Percentiles rank a stretch among this genome's conserved stretches.
Conservation (phyloP, 2,329 filamentous ascomycete species). For the Colletotrichum abscissum region DNA sequence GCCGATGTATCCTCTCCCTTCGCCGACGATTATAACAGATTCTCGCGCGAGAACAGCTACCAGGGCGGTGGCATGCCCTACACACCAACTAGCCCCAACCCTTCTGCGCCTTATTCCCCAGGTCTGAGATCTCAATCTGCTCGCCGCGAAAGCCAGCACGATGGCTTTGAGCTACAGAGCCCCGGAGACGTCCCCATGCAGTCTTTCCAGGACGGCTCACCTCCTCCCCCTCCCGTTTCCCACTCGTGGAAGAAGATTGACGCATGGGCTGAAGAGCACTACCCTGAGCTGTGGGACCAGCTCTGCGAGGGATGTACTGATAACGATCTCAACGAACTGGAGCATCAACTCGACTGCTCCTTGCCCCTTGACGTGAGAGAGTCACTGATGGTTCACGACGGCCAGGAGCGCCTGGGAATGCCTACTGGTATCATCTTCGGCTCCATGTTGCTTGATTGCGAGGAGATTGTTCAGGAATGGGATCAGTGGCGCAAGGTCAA, state of each 20-base stretch:
- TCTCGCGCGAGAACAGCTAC: slow-evolving; percentile 61
- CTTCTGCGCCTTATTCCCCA: slow-evolving; percentile 84
- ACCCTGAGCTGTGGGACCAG: slow-evolving; percentile 93
- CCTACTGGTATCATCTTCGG: slow-evolving; percentile 95
- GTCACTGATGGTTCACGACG: slow-evolving; percentile 90
- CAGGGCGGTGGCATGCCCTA: slow-evolving; percentile 68
- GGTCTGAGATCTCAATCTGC: slow-evolving; percentile 85
- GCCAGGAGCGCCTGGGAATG: slow-evolving; percentile 92
- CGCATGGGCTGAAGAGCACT: slow-evolving; percentile 93
- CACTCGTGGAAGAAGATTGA: slow-evolving; percentile 98
- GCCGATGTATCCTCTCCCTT: slow-evolving; percentile 85
- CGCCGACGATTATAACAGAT: slow-evolving; percentile 68
- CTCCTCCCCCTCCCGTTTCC: slow-evolving; percentile 85
- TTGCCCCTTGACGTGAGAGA: slow-evolving; percentile 94
- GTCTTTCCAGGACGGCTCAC: slow-evolving; percentile 90
- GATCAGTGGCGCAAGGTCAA: slow-evolving; percentile 96
- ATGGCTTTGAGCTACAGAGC: slow-evolving; percentile 77
- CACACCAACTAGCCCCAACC: slow-evolving; percentile 63
- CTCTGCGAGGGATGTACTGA: slow-evolving; percentile 90
- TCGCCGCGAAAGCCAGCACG: slow-evolving; percentile 70
- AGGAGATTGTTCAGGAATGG: slow-evolving; percentile 98
- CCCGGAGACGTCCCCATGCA: slow-evolving; percentile 95
- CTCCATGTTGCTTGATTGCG: slow-evolving; percentile 95
- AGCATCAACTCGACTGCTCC: slow-evolving; percentile 94
- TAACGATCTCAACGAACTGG: slow-evolving; percentile 96